Evolutionary conservation across 2,329 filamentous ascomycete genomes (phyloP).

Genomic region (Lecanicillium sp.): DNA sequence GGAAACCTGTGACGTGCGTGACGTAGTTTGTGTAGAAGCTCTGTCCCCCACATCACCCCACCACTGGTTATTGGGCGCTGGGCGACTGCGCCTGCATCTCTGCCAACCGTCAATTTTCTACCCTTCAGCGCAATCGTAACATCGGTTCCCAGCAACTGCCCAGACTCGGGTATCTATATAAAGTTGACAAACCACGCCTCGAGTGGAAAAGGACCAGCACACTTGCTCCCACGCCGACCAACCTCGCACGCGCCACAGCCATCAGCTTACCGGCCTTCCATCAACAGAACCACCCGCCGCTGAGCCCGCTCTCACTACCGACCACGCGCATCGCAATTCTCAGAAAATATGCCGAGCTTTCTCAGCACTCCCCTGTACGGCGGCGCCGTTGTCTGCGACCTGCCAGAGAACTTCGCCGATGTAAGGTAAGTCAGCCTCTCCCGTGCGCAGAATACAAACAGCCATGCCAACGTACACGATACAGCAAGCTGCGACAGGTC

Average conservation of each 20-base stretch:
- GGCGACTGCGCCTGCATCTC: not conserved
- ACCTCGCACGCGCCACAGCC: too few species aligned
- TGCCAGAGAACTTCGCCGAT: slow-evolving; percentile 64
- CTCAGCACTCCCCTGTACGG: slow-evolving; percentile 60
- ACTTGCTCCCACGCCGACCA: too few species aligned
- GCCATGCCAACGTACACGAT: not conserved
- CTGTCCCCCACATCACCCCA: slow-evolving; percentile 6
- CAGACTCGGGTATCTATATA: too few species aligned
- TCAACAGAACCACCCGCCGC: too few species aligned
- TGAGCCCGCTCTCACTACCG: not conserved
- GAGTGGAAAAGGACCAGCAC: too few species aligned
- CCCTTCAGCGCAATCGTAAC: too few species aligned
- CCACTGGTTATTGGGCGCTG: not conserved
- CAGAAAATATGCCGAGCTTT: slow-evolving; percentile 45
- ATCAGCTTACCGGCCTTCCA: too few species aligned
- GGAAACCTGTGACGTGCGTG: too few species aligned
- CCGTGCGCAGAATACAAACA: too few species aligned
- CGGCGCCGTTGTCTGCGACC: slow-evolving; percentile 62
- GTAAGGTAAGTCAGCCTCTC: slow-evolving; percentile 52
- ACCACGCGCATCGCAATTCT: not conserved
- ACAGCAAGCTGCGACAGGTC: slow-evolving; percentile 65
- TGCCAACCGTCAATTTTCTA: too few species aligned
- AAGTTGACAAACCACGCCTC: too few species aligned
- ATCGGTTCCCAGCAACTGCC: too few species aligned
- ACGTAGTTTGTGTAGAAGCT: not conserved